Conservation (phyloP, 176 grass and related monocot species). For the Oryza nivara region DNA sequence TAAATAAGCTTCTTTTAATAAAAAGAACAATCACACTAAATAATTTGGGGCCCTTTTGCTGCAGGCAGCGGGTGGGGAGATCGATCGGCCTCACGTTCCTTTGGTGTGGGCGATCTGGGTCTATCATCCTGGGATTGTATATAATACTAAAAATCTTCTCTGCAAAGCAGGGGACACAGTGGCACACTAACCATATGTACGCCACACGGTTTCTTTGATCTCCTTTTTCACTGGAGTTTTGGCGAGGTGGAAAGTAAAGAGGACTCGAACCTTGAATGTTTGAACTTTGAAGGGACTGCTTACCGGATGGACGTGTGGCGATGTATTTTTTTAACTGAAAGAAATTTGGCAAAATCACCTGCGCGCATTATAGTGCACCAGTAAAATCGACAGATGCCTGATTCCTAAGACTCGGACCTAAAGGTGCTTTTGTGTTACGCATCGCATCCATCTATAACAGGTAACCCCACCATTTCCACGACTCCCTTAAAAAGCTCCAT, state of each 20-base stretch:
- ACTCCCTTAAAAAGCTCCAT: neutral
- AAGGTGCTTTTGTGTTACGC: conserved; percentile 6
- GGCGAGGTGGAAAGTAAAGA: conserved; percentile 15
- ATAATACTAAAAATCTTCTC: neutral
- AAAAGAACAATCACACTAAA: neutral
- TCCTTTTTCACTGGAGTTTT: neutral
- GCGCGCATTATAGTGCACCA: conserved; percentile 1
- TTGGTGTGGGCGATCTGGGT: conserved; percentile 23
- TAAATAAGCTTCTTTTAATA: too few relatives aligned
- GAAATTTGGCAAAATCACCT: neutral
- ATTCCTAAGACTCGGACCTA: conserved; percentile 4
- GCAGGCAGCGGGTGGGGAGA: neutral
- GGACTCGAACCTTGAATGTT: conserved; percentile 2
- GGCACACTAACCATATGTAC: conserved; percentile 1
- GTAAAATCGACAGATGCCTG: conserved; percentile 11
- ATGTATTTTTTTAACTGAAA: neutral
- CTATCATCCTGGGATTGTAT: neutral
- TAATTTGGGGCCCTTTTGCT: conserved; percentile 28
- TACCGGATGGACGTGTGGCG: conserved; percentile 15
- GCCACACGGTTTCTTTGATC: conserved; percentile 1
- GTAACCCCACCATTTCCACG: conserved; percentile 10
- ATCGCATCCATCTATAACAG: conserved; percentile 9
- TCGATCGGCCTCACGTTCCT: neutral
- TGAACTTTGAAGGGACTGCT: neutral
- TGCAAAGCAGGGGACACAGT: conserved; percentile 12